These are phyloP conservation scores for Didymella segeticola DNA, from an alignment of 2,329 filamentous ascomycete species.

Conservation along the genomic window DNA sequence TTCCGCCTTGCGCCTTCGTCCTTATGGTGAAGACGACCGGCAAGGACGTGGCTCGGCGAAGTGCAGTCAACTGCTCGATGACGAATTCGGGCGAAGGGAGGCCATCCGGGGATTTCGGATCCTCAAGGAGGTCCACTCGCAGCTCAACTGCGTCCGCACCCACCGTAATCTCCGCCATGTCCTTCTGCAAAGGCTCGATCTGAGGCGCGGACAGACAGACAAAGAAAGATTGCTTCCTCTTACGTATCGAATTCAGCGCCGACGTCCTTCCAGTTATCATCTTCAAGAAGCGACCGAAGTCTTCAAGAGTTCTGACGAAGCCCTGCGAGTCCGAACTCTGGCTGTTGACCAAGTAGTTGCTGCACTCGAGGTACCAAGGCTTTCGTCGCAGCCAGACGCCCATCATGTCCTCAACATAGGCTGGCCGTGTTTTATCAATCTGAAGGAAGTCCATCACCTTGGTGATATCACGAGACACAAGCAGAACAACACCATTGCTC, in stretches of 20 bases:
- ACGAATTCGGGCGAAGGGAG: conserved; percentile 76
- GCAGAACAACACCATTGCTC: conserved; percentile 80
- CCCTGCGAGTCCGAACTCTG: conserved; percentile 64
- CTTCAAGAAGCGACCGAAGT: conserved; percentile 76
- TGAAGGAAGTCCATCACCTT: conserved; percentile 88
- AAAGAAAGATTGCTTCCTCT: conserved; percentile 82
- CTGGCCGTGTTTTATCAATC: conserved; percentile 87
- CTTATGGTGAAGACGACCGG: conserved; percentile 94
- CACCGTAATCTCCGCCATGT: conserved; percentile 75
- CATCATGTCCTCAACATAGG: conserved; percentile 91
- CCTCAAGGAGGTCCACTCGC: conserved; percentile 86
- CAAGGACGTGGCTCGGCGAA: conserved; percentile 74
- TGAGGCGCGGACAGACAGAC: conserved; percentile 87
- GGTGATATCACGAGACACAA: conserved; percentile 86
- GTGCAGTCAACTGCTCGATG: conserved; percentile 77
- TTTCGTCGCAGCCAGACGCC: conserved; percentile 88
- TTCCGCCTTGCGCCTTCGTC: conserved; percentile 84
- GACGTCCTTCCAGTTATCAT: conserved; percentile 68
- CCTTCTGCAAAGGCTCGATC: conserved; percentile 66
- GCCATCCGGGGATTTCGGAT: conserved; percentile 65
- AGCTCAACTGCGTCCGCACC: conserved; percentile 94
- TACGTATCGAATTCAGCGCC: conserved; percentile 65
- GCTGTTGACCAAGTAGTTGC: conserved; percentile 92
- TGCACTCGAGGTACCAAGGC: conserved; percentile 90
- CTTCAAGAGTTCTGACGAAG: conserved; percentile 63